These are phyloP conservation scores for Gossypium lobatum DNA, from an alignment of 441 rosid species.

Conservation along the genomic window DNA sequence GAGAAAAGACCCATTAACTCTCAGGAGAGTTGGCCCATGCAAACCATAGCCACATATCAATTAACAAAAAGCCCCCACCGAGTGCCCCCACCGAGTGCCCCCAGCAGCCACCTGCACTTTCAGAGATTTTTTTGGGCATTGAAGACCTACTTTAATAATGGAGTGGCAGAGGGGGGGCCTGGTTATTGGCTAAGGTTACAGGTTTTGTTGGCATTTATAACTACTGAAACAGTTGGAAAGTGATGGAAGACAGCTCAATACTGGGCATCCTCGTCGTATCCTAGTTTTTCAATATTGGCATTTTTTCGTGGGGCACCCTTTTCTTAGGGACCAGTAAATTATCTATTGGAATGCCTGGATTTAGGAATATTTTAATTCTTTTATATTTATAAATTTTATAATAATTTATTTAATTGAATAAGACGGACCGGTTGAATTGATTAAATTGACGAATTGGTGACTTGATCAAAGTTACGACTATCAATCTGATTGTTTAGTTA, in stretches of 20 bases:
- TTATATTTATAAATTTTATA: too few relatives aligned
- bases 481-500: too few relatives aligned
- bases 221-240: not conserved
- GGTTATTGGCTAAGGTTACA: not conserved
- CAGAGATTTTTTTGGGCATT: not conserved
- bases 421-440: fast-evolving
- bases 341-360: too few relatives aligned
- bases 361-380: too few relatives aligned
- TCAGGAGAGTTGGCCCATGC: not conserved
- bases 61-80: not conserved
- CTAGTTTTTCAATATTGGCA: too few relatives aligned
- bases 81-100: too few relatives aligned
- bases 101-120: not conserved
- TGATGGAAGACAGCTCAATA: not conserved
- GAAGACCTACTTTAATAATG: not conserved
- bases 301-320: too few relatives aligned
- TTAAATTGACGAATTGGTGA: fast-evolving
- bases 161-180: not conserved
- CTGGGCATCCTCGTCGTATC: too few relatives aligned
- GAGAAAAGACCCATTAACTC: not conserved
- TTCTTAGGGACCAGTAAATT: too few relatives aligned
- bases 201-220: not conserved
- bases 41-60: not conserved
- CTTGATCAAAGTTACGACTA: too few relatives aligned
- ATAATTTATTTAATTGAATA: too few relatives aligned